These are phyloP conservation scores for Wallemia mellicola DNA, from an alignment of 1,284 basidiomycete species.

Conservation along the genomic window DNA sequence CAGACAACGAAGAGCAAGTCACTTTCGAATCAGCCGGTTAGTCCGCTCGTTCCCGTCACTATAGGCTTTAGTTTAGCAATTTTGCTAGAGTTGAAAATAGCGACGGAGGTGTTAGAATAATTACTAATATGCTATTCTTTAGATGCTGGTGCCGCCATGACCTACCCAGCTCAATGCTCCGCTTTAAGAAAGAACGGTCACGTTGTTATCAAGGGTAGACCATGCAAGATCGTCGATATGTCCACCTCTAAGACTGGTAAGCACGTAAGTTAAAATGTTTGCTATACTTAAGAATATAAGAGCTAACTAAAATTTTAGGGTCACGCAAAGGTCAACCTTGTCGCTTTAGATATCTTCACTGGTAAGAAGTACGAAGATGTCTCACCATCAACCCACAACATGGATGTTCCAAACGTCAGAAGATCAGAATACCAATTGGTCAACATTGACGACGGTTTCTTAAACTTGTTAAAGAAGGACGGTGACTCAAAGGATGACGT, in stretches of 20 bases:
- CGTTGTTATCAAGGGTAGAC: slow-evolving; percentile 91
- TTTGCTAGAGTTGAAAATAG: background rate
- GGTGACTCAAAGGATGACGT: slow-evolving; percentile 81
- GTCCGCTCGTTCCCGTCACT: background rate
- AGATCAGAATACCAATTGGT: slow-evolving; percentile 81
- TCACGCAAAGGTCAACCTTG: slow-evolving; percentile 96
- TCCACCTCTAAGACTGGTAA: slow-evolving; percentile 91
- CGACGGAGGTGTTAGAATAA: background rate
- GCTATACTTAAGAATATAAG: background rate
- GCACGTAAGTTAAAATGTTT: background rate
- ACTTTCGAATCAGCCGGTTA: background rate
- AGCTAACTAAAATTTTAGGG: slow-evolving; percentile 32
- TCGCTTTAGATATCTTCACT: slow-evolving; percentile 93
- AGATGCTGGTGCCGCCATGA: slow-evolving; percentile 52
- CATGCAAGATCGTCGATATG: slow-evolving; percentile 98
- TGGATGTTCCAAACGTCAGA: slow-evolving; percentile 86
- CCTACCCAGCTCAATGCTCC: slow-evolving; percentile 92
- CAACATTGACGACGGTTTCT: slow-evolving; percentile 66
- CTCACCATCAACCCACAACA: slow-evolving; percentile 91
- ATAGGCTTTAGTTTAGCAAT: background rate
- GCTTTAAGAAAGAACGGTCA: slow-evolving; percentile 70
- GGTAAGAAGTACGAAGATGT: slow-evolving; percentile 94
- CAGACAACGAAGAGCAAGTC: background rate
- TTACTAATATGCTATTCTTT: slow-evolving; percentile 44
- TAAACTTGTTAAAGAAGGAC: slow-evolving; percentile 73